These are phyloP conservation scores for Fragaria ananassa DNA, from an alignment of 306 rosid genomes.

Conservation along the genomic window DNA sequence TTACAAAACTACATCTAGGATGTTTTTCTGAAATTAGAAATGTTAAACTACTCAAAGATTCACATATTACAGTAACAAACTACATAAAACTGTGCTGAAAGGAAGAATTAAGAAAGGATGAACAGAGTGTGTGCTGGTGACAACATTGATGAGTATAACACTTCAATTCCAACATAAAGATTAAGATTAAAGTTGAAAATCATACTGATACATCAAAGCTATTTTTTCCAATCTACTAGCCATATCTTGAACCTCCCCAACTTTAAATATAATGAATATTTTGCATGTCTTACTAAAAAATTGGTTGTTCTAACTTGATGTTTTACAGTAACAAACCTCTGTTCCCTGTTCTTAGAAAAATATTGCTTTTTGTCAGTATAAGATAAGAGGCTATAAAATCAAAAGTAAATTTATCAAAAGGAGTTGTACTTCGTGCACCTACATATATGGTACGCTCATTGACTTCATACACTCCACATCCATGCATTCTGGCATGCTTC, in stretches of 20 bases:
- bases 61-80: neutral
- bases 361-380: neutral
- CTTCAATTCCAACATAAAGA: neutral
- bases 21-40: neutral
- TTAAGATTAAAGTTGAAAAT: neutral
- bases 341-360: neutral
- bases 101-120: neutral
- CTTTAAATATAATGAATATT: neutral
- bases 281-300: neutral
- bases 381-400: neutral
- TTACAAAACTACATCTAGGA: neutral
- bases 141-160: neutral
- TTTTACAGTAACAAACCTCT: neutral
- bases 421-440: constrained; percentile 34
- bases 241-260: neutral
- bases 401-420: constrained; percentile 8
- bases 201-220: neutral
- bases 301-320: neutral
- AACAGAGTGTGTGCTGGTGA: neutral
- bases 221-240: neutral
- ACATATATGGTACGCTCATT: constrained; percentile 72
- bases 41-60: neutral
- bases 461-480: constrained; percentile 83
- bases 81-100: neutral
- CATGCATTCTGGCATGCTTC: constrained; percentile 97